Percentiles rank a stretch among this genome's conserved stretches.
phyloP scores from a whole-genome alignment of 192 early-diverging fungal genomes.

The Entomortierella lignicola region DNA sequence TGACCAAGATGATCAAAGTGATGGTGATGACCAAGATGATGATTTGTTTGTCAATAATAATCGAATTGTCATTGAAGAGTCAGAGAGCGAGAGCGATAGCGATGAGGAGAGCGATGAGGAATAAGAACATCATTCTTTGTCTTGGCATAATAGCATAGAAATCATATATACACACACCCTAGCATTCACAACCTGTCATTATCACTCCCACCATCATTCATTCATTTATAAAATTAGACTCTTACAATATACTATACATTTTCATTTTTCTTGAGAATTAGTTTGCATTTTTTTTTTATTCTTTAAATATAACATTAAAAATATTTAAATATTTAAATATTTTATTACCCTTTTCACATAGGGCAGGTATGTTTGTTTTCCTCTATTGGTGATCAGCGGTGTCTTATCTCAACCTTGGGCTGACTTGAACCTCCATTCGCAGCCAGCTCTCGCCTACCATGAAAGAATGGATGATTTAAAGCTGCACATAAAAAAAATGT shows the following conservation, averaged over 20 bases:
- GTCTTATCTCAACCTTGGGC: background rate
- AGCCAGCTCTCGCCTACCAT: background rate
- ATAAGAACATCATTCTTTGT: too few species aligned
- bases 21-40: constrained; percentile 60
- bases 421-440: background rate
- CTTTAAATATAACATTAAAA: too few species aligned
- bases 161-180: too few species aligned
- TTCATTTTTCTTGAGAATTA: too few species aligned
- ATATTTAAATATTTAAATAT: too few species aligned
- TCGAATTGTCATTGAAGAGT: constrained; percentile 61
- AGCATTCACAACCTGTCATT: too few species aligned
- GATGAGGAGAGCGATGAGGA: constrained; percentile 33
- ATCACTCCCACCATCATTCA: too few species aligned
- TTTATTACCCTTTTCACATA: too few species aligned
- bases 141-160: too few species aligned
- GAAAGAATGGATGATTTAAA: constrained; percentile 70
- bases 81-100: constrained; percentile 55
- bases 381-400: background rate
- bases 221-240: too few species aligned
- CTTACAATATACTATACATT: too few species aligned
- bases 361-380: background rate
- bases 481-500: background rate
- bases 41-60: constrained; percentile 74
- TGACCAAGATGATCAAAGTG: constrained; percentile 20
- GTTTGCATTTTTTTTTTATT: too few species aligned